Conservation (phyloP, 192 early-diverging fungal genomes). For the Gaertneriomyces sp. region DNA sequence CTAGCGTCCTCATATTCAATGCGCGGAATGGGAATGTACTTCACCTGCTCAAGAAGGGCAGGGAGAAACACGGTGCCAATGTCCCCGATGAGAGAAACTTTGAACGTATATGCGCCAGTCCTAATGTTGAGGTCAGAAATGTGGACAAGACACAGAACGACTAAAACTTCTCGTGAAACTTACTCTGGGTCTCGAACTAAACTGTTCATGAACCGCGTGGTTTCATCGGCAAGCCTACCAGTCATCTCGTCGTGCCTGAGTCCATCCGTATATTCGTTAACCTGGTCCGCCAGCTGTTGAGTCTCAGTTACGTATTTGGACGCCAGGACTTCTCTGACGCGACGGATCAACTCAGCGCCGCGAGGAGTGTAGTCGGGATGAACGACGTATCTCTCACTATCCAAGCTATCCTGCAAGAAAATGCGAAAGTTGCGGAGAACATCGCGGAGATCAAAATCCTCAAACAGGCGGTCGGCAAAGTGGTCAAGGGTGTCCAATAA, state of each 20-base stretch:
- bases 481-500: constrained; percentile 14
- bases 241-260: constrained; percentile 27
- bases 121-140: constrained; percentile 20
- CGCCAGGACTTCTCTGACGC: constrained; percentile 18
- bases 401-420: constrained; percentile 21
- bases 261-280: constrained; percentile 5
- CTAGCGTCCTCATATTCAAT: constrained; percentile 37
- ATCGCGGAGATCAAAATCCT: constrained; percentile 18
- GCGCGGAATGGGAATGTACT: constrained; percentile 45
- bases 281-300: constrained; percentile 7
- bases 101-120: constrained; percentile 28
- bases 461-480: constrained; percentile 18
- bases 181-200: constrained; percentile 21
- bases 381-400: constrained; percentile 26
- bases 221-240: constrained; percentile 19
- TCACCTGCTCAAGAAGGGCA: constrained; percentile 37
- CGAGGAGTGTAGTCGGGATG: constrained; percentile 28
- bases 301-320: constrained; percentile 28
- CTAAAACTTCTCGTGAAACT: constrained; percentile 7
- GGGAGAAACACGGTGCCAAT: constrained; percentile 34
- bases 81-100: constrained; percentile 30
- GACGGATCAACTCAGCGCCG: constrained; percentile 25
- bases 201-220: constrained; percentile 14
- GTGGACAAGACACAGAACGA: background rate
- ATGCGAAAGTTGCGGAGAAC: constrained; percentile 13